A percentile compares a stretch with the other conserved stretches of the same genome.
phyloP scores from a whole-genome alignment of 306 rosid species.

The Luffa acutangula region DNA sequence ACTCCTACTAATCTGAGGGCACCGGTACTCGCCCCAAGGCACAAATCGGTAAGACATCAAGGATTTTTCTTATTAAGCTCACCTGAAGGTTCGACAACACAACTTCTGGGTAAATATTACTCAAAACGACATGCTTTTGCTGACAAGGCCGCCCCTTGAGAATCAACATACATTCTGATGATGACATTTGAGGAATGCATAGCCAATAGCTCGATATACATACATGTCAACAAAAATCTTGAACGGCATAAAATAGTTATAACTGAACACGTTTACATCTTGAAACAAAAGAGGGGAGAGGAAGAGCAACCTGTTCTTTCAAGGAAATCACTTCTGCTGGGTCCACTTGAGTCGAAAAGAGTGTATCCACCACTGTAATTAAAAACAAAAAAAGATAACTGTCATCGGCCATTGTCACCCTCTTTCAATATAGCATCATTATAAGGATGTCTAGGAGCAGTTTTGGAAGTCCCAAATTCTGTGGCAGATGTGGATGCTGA shows the following conservation, averaged over 20 bases:
- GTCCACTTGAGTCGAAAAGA: slow-evolving; percentile 26
- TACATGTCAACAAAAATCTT: neutral
- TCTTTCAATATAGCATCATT: slow-evolving; percentile 36
- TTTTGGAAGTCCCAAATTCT: slow-evolving; percentile 42
- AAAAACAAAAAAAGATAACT: slow-evolving; percentile 44
- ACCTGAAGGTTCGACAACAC: neutral
- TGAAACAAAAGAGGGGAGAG: neutral
- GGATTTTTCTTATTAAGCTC: neutral
- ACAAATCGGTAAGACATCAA: neutral
- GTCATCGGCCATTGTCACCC: slow-evolving; percentile 21
- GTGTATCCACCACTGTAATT: slow-evolving; percentile 58
- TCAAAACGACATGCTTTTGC: neutral
- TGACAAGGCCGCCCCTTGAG: neutral
- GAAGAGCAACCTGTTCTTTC: neutral
- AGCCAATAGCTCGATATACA: neutral
- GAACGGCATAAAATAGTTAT: neutral
- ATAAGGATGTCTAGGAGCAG: slow-evolving; percentile 50
- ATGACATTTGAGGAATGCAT: no score
- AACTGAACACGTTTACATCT: neutral
- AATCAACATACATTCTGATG: neutral
- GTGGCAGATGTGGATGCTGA: slow-evolving; percentile 85
- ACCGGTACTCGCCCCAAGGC: neutral
- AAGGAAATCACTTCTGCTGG: slow-evolving; percentile 16
- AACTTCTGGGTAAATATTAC: neutral
- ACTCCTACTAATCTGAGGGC: no score